These are phyloP conservation scores for Halenospora varia DNA, from an alignment of 495 filamentous ascomycete species.

Conservation along the genomic window DNA sequence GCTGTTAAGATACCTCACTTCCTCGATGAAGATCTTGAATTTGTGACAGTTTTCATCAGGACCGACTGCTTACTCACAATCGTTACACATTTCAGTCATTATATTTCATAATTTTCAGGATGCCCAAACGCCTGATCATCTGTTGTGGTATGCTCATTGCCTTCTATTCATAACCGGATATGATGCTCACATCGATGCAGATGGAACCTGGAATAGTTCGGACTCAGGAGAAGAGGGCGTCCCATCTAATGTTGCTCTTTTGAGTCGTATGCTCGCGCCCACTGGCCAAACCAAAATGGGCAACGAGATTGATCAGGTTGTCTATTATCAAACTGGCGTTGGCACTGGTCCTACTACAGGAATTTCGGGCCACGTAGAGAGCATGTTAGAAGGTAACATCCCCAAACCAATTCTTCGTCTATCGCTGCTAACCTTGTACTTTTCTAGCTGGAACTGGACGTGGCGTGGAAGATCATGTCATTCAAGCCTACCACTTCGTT, in stretches of 20 bases:
- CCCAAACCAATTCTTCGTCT: background rate
- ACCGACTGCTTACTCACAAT: background rate
- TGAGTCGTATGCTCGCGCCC: background rate
- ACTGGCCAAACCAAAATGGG: background rate
- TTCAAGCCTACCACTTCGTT: slow-evolving; percentile 61
- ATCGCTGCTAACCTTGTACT: background rate
- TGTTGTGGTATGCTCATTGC: background rate
- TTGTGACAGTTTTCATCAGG: background rate
- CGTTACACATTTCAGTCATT: background rate
- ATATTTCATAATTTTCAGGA: background rate
- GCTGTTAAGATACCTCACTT: background rate
- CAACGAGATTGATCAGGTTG: background rate
- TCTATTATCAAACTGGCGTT: background rate
- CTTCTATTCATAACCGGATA: background rate
- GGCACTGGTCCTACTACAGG: background rate
- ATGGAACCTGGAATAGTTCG: background rate
- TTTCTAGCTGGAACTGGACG: slow-evolving; percentile 23
- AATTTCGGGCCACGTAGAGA: background rate
- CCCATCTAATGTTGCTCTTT: background rate
- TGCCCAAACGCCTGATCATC: background rate
- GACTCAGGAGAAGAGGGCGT: background rate
- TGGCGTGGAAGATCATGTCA: slow-evolving; percentile 50
- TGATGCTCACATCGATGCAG: background rate
- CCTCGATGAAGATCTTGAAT: background rate
- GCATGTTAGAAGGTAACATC: background rate